Evolutionary conservation across 2,329 filamentous ascomycete species (phyloP).

Genomic region (Venturia aucupariae): DNA sequence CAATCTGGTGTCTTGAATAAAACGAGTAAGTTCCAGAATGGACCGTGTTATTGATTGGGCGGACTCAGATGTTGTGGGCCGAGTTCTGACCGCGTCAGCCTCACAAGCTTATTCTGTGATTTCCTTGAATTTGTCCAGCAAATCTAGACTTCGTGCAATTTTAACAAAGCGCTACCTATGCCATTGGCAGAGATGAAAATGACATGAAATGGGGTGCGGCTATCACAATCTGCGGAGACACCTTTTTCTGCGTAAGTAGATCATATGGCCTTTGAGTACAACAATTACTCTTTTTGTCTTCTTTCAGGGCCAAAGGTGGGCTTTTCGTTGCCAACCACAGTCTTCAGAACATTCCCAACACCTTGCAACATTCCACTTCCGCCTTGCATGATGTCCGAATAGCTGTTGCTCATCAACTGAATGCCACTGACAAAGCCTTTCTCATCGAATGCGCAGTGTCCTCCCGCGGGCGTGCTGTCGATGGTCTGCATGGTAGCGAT

Average conservation of each 20-base stretch:
- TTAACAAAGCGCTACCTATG: too few species aligned
- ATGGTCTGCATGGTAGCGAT: constrained; percentile 47
- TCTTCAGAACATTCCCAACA: constrained; percentile 41
- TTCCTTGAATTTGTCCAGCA: too few species aligned
- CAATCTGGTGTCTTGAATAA: background rate
- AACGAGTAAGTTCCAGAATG: too few species aligned
- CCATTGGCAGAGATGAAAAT: too few species aligned
- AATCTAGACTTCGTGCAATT: background rate
- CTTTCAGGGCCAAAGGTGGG: constrained; percentile 28
- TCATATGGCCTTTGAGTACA: too few species aligned
- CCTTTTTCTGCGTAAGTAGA: too few species aligned
- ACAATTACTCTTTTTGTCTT: constrained; percentile 7
- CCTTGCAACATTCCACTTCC: constrained; percentile 42
- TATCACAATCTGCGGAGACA: too few species aligned
- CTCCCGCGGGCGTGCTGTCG: constrained; percentile 46
- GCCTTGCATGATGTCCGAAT: constrained; percentile 44
- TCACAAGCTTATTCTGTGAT: background rate
- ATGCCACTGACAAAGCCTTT: constrained; percentile 46
- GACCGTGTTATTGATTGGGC: too few species aligned
- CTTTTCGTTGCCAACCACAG: constrained; percentile 42
- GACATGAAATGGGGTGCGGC: too few species aligned
- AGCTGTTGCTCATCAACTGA: constrained; percentile 47
- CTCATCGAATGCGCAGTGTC: constrained; percentile 51
- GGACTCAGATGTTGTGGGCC: too few species aligned
- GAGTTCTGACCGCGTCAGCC: background rate